Evolutionary conservation across 1,284 basidiomycete genomes (phyloP).

Genomic region (Boletellus deceptivus): DNA sequence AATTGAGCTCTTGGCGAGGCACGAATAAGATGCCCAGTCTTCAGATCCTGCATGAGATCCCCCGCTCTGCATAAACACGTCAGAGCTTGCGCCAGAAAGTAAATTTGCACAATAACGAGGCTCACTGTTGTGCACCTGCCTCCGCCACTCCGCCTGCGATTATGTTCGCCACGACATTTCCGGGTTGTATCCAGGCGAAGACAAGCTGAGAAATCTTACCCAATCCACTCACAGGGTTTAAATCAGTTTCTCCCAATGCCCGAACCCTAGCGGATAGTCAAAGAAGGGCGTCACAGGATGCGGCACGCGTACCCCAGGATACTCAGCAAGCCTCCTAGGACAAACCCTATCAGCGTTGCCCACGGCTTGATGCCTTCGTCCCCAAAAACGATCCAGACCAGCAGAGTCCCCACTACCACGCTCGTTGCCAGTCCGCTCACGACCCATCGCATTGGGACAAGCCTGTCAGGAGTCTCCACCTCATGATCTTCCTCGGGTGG

Average conservation of each 20-base stretch:
- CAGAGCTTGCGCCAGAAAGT: neutral
- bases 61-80: slow-evolving; percentile 63
- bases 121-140: slow-evolving; percentile 91
- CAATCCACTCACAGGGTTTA: slow-evolving; percentile 91
- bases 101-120: slow-evolving; percentile 7
- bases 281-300: slow-evolving; percentile 1
- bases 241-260: slow-evolving; percentile 89
- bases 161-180: slow-evolving; percentile 93
- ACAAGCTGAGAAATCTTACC: slow-evolving; percentile 94
- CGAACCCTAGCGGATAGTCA: slow-evolving; percentile 59
- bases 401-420: slow-evolving; percentile 65
- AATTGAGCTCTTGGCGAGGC: slow-evolving; percentile 88
- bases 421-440: slow-evolving; percentile 64
- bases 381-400: slow-evolving; percentile 89
- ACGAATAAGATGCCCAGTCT: slow-evolving; percentile 88
- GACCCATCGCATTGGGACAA: slow-evolving; percentile 83
- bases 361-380: slow-evolving; percentile 89
- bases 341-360: slow-evolving; percentile 86
- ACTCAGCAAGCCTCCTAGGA: slow-evolving; percentile 81
- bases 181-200: slow-evolving; percentile 93
- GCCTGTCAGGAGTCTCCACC: slow-evolving; percentile 73
- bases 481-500: slow-evolving; percentile 57
- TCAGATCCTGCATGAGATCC: slow-evolving; percentile 97
- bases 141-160: slow-evolving; percentile 96
- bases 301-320: slow-evolving; percentile 70